phyloP scores from a whole-genome alignment of 192 early-diverging fungal genomes.

The Podila clonocystis region DNA sequence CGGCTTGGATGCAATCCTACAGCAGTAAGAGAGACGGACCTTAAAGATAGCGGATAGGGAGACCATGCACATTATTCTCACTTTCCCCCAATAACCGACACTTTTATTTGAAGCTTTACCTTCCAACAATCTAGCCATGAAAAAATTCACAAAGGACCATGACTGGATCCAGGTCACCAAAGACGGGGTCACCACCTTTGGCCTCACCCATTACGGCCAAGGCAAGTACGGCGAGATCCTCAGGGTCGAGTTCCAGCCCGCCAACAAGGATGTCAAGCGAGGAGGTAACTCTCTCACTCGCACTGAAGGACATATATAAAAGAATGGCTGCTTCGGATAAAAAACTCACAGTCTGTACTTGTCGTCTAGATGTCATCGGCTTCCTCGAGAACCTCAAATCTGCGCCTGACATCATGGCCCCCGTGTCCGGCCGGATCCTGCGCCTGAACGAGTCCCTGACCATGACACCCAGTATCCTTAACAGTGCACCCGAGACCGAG shows the following conservation, averaged over 20 bases:
- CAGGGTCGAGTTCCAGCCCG: background rate
- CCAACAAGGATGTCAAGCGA: background rate
- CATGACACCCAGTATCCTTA: background rate
- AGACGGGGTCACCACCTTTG: background rate
- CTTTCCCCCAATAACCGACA: background rate
- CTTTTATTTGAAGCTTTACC: background rate
- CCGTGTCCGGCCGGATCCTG: background rate
- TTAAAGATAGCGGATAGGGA: too few relatives aligned
- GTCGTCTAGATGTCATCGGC: background rate
- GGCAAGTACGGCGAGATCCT: background rate
- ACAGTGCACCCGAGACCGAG: background rate
- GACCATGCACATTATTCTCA: background rate
- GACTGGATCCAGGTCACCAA: background rate
- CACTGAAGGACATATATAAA: too few relatives aligned
- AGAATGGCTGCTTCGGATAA: too few relatives aligned
- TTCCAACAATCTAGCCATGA: background rate
- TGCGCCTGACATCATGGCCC: background rate
- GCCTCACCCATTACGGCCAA: background rate
- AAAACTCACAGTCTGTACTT: too few relatives aligned
- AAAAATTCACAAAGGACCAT: background rate
- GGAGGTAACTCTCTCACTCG: too few relatives aligned
- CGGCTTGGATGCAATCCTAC: too few relatives aligned
- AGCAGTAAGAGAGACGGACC: too few relatives aligned
- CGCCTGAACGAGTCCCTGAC: background rate
- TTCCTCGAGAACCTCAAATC: background rate